These are phyloP conservation scores for Colletotrichum nymphaeae DNA, from an alignment of 2,329 filamentous ascomycete genomes.

Conservation along the genomic window DNA sequence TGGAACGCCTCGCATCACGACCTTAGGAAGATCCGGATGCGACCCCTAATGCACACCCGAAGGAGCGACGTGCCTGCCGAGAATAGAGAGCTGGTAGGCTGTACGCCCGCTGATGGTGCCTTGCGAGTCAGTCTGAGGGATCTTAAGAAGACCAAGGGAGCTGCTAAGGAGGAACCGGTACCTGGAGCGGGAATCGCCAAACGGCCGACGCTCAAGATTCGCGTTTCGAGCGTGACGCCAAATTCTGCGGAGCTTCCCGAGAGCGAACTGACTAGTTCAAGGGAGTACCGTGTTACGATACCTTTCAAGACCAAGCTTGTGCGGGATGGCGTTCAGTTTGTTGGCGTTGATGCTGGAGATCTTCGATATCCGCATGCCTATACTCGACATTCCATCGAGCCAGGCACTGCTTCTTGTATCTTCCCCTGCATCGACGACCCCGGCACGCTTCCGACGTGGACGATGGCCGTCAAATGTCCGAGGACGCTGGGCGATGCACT, in stretches of 20 bases:
- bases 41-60: slow-evolving; percentile 61
- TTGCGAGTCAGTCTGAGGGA: slow-evolving; percentile 54
- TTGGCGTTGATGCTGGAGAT: slow-evolving; percentile 84
- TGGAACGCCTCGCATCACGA: slow-evolving; percentile 81
- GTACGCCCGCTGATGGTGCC: slow-evolving; percentile 66
- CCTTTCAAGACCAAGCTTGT: slow-evolving; percentile 82
- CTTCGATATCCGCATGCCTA: slow-evolving; percentile 91
- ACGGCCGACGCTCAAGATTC: slow-evolving; percentile 55
- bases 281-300: slow-evolving; percentile 69
- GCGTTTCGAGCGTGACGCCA: slow-evolving; percentile 51
- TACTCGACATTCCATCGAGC: slow-evolving; percentile 82
- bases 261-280: slow-evolving; percentile 59
- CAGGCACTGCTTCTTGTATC: slow-evolving; percentile 84
- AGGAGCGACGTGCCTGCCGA: slow-evolving; percentile 66
- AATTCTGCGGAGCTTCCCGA: slow-evolving; percentile 40
- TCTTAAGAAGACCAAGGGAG: slow-evolving; percentile 25
- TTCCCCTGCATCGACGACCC: slow-evolving; percentile 95
- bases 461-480: slow-evolving; percentile 86
- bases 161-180: slow-evolving; percentile 11
- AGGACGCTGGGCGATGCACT: slow-evolving; percentile 86
- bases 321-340: slow-evolving; percentile 91
- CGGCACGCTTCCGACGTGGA: slow-evolving; percentile 85
- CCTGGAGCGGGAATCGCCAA: slow-evolving; percentile 19
- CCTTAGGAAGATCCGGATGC: slow-evolving; percentile 75
- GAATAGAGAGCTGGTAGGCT: slow-evolving; percentile 65